phyloP scores from a whole-genome alignment of 2,329 filamentous ascomycete genomes.

The Cercospora zeae-maydis region DNA sequence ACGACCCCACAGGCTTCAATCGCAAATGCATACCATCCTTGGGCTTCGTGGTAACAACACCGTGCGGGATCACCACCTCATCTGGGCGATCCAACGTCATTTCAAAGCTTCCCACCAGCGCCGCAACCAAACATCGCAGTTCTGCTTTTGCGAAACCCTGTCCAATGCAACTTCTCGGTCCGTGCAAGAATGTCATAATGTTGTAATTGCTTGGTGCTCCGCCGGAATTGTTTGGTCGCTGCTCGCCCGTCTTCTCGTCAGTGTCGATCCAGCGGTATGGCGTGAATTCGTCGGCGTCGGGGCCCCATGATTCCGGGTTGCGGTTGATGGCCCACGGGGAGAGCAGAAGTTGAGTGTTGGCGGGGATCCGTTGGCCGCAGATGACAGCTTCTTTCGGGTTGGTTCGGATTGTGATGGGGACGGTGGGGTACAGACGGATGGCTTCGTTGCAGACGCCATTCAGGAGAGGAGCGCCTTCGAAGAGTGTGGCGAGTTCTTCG shows the following conservation, averaged over 20 bases:
- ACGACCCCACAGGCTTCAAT: slow-evolving; percentile 23
- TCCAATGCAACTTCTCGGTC: slow-evolving; percentile 79
- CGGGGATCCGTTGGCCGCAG: slow-evolving; percentile 38
- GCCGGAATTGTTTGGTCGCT: slow-evolving; percentile 59
- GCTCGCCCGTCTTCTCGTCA: slow-evolving; percentile 26
- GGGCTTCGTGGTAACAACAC: slow-evolving; percentile 31
- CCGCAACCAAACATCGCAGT: slow-evolving; percentile 32
- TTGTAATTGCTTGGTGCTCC: slow-evolving; percentile 55
- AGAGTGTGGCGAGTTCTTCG: slow-evolving; percentile 36
- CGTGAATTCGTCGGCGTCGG: slow-evolving; percentile 40
- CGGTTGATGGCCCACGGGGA: slow-evolving; percentile 45
- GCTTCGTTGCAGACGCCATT: slow-evolving; percentile 47
- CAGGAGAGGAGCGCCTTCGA: slow-evolving; percentile 46
- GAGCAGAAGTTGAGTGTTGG: slow-evolving; percentile 39
- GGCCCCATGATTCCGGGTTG: slow-evolving; percentile 42
- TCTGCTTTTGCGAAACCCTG: slow-evolving; percentile 61
- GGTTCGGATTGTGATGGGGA: slow-evolving; percentile 47
- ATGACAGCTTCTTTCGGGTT: slow-evolving; percentile 44
- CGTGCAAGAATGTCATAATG: slow-evolving; percentile 39
- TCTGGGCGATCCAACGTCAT: slow-evolving; percentile 27
- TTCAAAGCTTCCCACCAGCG: slow-evolving; percentile 29
- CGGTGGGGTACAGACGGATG: slow-evolving; percentile 47
- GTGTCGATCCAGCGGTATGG: slow-evolving; percentile 48
- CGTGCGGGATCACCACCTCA: slow-evolving; percentile 27
- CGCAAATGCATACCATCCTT: slow-evolving; percentile 29